Evolutionary conservation across 805 yeast species (phyloP), one percentile per base, ranked within the genome.

Genomic region (Starmerella bombicola): DNA sequence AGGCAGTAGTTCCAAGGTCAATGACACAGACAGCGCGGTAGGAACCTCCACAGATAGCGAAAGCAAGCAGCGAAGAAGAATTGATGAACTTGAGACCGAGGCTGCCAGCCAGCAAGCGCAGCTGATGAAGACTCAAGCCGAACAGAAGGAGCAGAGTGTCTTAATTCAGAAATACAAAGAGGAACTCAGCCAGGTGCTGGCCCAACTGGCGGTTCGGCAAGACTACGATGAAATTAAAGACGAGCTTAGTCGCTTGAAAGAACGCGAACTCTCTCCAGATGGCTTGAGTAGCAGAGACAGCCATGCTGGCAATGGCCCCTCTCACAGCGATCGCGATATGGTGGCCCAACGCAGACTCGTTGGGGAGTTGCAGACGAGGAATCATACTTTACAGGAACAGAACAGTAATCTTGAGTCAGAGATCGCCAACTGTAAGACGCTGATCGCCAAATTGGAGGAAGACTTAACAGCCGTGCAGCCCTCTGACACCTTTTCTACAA

Each of bases 171-270:
- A 30, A 13, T 33, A 38, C 20, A 44, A 38, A 23, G 15, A 30
- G 5, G 37, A 33, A 10, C 37, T 32, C 33, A 41, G 40, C 25
- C 21, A 30, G 31, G 31, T 34, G 20, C 37, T 39, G 8, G 37
- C 35, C 5, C 22, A 38, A 10, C 39, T 49, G 13, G 52, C 51
- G 13, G 34, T 32, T 30, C 48, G 44, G 35, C 45, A 43, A 3
- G 94, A 85, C 55, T 85, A 85, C 58, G 85, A 79, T 40, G 82
- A 80, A 45, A 58, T 84, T 36, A 82, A 81, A 57, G 18, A 29
- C 9, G 32, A 29, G 32, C 18, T 29, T 12, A 15, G 17, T 15
- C 8, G 18, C n/a, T 17, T 29, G 9, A 9, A 17, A 16, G 32
- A 9, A 9, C 32, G 32, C 18, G 32, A 29, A 8, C 18, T 29